Base-by-base conservation (phyloP, 2,329 filamentous ascomycete genomes). In the Calonectria multiphialidica region DNA sequence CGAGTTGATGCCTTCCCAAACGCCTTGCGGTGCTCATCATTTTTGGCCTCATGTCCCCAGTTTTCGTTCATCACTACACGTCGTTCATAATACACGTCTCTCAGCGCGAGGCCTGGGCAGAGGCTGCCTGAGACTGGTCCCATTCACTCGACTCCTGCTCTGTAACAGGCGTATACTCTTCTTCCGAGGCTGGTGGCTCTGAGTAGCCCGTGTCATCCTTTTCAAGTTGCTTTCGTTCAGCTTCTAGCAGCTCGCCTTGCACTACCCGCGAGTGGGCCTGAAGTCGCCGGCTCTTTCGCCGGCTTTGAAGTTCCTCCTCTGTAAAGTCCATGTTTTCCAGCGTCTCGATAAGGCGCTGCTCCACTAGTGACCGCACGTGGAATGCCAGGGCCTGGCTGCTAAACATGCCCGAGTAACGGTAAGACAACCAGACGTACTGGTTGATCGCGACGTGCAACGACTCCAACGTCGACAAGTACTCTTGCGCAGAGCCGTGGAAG, bases 381-480 rank as follows among this genome's bases (percentile, higher is more conserved):
- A 94, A 93, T 0, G 95, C 95, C 50, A 98, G 87, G 0, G 87
- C 87, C 77, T 96, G 91, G 75, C 93, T 94, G 7, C 87, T 89
- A 82, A 98, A 98, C 63, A 97, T 88, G 61, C 94, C 94, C 4
- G 91, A 88, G 82, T 96, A 98, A 8, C 96, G 93, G 83, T 96
- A 98, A 77, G 94, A 96, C 18, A 99, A 88, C 97, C 97, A 99
- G 2, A 98, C 88, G 81, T 98, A 99, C 57, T 96, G 86, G 53
- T 96, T 95, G 44, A 99, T 86, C 33, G 91, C 88, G 78, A 94
- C 94, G 85, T 99, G 97, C 18, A 99, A 87, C 3, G 86, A 82
- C 82, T 99, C 97, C 23, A 98, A 86, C 10, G 87, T 84, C 67
- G 87, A 86, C 13, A 99, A 87, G 76, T 95, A 94, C 0, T 86